These are phyloP conservation scores for Amanita pallidorosea DNA, from an alignment of 768 basidiomycete species.

Conservation along the genomic window DNA sequence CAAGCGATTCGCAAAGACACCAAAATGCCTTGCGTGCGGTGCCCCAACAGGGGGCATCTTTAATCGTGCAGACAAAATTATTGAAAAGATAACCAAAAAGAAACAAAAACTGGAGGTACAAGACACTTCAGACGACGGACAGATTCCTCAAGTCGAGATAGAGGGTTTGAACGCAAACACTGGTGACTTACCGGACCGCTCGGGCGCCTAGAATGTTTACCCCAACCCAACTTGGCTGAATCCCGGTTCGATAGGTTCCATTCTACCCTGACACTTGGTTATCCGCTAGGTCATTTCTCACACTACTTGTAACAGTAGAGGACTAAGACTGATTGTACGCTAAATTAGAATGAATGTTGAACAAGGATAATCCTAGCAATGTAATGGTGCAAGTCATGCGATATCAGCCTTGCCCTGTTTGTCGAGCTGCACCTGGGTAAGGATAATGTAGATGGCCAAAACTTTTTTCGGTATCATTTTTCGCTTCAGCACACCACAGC, in stretches of 20 bases:
- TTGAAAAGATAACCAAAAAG: constrained; percentile 77
- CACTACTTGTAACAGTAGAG: neutral
- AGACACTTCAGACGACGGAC: constrained; percentile 33
- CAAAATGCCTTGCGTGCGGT: constrained; percentile 92
- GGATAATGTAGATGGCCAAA: too few relatives aligned
- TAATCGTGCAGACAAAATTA: constrained; percentile 88
- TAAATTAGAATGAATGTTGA: neutral
- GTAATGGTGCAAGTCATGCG: too few relatives aligned
- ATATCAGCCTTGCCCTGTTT: too few relatives aligned
- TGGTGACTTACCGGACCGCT: constrained; percentile 19
- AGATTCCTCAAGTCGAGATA: constrained; percentile 38
- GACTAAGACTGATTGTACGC: neutral
- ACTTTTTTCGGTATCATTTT: too few relatives aligned
- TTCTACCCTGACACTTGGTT: neutral
- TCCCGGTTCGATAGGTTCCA: neutral
- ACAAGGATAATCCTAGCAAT: too few relatives aligned
- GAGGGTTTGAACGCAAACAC: constrained; percentile 38
- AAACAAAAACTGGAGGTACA: constrained; percentile 45
- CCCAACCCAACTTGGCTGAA: neutral
- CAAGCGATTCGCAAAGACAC: constrained; percentile 87
- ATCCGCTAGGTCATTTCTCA: neutral
- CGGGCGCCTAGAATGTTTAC: constrained; percentile 1
- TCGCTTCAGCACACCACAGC: neutral
- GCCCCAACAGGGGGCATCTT: constrained; percentile 92
- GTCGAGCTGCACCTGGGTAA: too few relatives aligned